These are phyloP conservation scores for Rhizodiscina lignyota DNA, from an alignment of 495 filamentous ascomycete genomes.

Conservation along the genomic window DNA sequence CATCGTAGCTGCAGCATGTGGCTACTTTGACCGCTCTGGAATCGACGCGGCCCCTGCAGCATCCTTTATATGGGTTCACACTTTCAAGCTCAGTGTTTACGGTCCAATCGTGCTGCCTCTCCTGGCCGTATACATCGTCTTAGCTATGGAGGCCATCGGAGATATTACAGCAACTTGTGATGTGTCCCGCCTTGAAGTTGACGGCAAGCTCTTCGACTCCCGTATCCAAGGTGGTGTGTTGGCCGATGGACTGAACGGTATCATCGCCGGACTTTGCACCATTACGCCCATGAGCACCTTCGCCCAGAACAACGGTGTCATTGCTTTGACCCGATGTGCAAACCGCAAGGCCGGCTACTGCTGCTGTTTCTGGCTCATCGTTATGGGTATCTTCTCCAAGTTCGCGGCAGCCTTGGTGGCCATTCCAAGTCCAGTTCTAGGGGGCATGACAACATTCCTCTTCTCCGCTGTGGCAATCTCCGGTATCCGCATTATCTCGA, in stretches of 20 bases:
- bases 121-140: conserved; percentile 73
- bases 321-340: conserved; percentile 74
- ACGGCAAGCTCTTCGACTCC: conserved; percentile 66
- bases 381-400: conserved; percentile 86
- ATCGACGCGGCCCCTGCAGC: conserved; percentile 58
- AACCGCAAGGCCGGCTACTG: conserved; percentile 75
- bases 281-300: conserved; percentile 71
- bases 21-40: conserved; percentile 59
- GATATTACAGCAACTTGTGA: conserved; percentile 62
- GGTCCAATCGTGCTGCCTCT: conserved; percentile 71
- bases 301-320: conserved; percentile 88
- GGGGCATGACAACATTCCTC: conserved; percentile 89
- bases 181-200: conserved; percentile 71
- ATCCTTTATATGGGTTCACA: conserved; percentile 84
- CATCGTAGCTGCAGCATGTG: conserved; percentile 69
- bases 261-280: conserved; percentile 67
- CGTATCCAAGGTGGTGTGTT: conserved; percentile 82
- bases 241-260: conserved; percentile 68
- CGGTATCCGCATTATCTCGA: conserved; percentile 69
- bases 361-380: conserved; percentile 61
- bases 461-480: conserved; percentile 74
- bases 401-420: conserved; percentile 78
- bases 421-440: conserved; percentile 66
- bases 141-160: conserved; percentile 81
- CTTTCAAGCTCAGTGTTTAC: conserved; percentile 67